phyloP scores from a whole-genome alignment of 257 asterid genomes.

The Gentiana macrophylla region DNA sequence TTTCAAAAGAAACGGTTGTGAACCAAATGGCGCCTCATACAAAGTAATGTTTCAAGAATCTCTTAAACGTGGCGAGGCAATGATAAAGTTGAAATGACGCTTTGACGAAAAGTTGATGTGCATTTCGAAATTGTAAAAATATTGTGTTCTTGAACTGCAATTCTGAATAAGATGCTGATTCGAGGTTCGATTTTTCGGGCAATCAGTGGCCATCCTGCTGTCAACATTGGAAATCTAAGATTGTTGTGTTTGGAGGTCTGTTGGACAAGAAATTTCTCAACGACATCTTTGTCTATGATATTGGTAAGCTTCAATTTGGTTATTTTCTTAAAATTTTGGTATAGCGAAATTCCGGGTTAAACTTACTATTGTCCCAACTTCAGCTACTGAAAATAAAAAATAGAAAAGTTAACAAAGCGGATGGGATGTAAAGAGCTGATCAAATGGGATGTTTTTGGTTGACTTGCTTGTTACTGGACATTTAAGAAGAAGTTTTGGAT shows the following conservation, averaged over 20 bases:
- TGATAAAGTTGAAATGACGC: too few species aligned
- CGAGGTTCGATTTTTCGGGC: conserved; percentile 5
- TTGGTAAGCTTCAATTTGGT: conserved; percentile 33
- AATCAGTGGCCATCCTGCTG: conserved; percentile 88
- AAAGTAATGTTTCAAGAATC: too few species aligned
- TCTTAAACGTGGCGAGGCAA: too few species aligned
- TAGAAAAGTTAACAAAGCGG: too few species aligned
- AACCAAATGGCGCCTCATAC: too few species aligned
- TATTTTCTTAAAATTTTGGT: neutral
- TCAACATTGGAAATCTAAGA: conserved; percentile 86
- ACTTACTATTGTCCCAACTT: too few species aligned
- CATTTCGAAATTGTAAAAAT: too few species aligned
- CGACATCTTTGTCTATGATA: conserved; percentile 66
- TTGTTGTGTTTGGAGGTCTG: conserved; percentile 79
- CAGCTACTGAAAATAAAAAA: too few species aligned
- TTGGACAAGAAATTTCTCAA: conserved; percentile 75
- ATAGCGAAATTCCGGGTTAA: too few species aligned
- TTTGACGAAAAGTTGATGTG: too few species aligned
- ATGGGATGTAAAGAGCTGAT: neutral
- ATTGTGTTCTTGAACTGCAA: neutral
- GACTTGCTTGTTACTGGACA: neutral
- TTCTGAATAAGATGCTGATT: neutral
- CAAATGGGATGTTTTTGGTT: neutral
- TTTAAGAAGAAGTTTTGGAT: neutral
- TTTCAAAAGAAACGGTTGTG: too few species aligned